phyloP scores from a whole-genome alignment of 2,329 filamentous ascomycete species.

The Leptosphaerulina australis region DNA sequence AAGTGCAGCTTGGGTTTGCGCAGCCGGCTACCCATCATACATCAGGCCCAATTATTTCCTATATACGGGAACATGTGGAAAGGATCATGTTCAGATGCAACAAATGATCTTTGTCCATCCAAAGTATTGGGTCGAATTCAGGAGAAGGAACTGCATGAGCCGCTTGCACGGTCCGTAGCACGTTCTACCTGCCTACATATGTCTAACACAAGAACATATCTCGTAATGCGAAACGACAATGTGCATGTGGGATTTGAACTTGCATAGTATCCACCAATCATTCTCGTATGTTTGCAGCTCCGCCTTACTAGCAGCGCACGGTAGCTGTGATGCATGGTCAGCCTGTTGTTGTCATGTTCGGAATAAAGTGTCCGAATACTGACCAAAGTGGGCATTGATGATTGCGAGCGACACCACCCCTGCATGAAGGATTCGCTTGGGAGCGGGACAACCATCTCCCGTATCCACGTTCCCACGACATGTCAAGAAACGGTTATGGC shows the following conservation, averaged over 20 bases:
- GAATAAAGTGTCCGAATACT: background rate
- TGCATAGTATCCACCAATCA: background rate
- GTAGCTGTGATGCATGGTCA: slow-evolving; percentile 1
- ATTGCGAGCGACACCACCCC: slow-evolving; percentile 9
- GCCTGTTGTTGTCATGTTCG: slow-evolving; percentile 2
- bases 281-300: background rate
- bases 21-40: background rate
- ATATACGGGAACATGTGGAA: slow-evolving; percentile 1
- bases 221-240: slow-evolving; percentile 4
- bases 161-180: slow-evolving; percentile 6
- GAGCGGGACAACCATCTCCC: slow-evolving; percentile 1
- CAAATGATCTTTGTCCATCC: slow-evolving; percentile 6
- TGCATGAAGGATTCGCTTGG: slow-evolving; percentile 9
- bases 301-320: slow-evolving; percentile 5
- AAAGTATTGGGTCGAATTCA: slow-evolving; percentile 1
- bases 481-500: slow-evolving; percentile 14
- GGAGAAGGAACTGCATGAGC: slow-evolving; percentile 8
- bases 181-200: background rate
- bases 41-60: background rate
- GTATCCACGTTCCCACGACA: background rate
- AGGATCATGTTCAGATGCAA: slow-evolving; percentile 1
- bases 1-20: background rate
- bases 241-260: slow-evolving; percentile 1
- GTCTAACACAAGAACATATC: background rate
- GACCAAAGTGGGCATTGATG: slow-evolving; percentile 5